A percentile compares a stretch with the other conserved stretches of the same genome.
These are phyloP conservation scores for Adiantum capillusveneris DNA, from an alignment of 75 land plant genomes.

Conservation along the genomic window DNA sequence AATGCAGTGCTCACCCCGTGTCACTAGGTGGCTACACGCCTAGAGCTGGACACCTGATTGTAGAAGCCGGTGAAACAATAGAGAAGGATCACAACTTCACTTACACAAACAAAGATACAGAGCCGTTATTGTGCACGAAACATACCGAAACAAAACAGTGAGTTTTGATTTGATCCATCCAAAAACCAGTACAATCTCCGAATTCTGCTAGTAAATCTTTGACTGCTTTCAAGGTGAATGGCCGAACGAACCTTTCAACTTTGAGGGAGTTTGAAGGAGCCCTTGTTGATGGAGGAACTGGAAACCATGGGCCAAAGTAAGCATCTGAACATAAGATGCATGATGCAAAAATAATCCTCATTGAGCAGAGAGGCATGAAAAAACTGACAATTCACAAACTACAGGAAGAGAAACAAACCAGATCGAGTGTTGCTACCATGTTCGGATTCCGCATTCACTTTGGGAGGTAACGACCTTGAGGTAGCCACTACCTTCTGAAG, in stretches of 20 bases:
- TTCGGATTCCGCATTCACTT: conserved; percentile 24
- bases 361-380: too few species aligned
- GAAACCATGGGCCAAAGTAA: conserved; percentile 24
- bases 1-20: too few species aligned
- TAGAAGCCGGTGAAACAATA: too few species aligned
- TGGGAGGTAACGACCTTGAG: too few species aligned
- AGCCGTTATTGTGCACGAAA: too few species aligned
- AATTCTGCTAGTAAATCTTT: conserved; percentile 78
- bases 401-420: background rate
- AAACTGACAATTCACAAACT: too few species aligned
- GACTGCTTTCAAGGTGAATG: conserved; percentile 90
- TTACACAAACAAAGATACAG: too few species aligned
- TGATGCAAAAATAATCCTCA: background rate
- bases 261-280: conserved; percentile 62
- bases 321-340: too few species aligned
- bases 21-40: too few species aligned
- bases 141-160: conserved; percentile 97
- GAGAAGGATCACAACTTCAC: too few species aligned
- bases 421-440: conserved; percentile 28
- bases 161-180: conserved; percentile 99
- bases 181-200: conserved; percentile 58
- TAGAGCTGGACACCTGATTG: too few species aligned
- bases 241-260: conserved; percentile 86
- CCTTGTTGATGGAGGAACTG: conserved; percentile 77
- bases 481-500: too few species aligned